Conservation (phyloP, 495 filamentous ascomycete genomes). For the Tuber umbilicatum region DNA sequence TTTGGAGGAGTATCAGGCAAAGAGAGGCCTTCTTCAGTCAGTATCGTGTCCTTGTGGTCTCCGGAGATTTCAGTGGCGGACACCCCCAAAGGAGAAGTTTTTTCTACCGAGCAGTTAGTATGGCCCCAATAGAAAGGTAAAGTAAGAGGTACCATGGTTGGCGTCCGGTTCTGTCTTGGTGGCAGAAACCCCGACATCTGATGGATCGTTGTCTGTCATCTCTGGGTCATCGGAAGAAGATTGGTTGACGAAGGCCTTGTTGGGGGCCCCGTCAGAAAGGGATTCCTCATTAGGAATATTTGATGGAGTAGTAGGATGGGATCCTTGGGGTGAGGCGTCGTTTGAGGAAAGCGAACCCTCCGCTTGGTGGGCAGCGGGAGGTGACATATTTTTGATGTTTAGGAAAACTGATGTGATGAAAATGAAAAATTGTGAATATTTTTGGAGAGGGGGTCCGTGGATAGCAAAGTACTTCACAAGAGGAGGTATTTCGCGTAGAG, state of each 20-base stretch:
- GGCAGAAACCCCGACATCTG: not conserved
- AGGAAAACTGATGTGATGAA: not conserved
- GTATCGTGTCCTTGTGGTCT: not conserved
- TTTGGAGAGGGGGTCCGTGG: not conserved
- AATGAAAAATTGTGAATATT: not conserved
- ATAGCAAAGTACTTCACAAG: not conserved
- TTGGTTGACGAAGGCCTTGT: not conserved
- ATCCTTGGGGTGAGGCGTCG: not conserved
- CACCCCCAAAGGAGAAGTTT: not conserved
- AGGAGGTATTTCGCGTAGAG: not conserved
- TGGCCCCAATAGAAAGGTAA: not conserved
- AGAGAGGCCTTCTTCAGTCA: not conserved
- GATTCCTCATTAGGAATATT: not conserved
- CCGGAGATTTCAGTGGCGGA: not conserved
- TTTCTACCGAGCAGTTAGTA: not conserved
- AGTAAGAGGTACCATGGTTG: not conserved
- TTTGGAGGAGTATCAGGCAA: not conserved
- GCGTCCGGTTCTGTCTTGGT: not conserved
- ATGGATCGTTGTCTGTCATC: not conserved
- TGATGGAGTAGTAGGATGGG: not conserved
- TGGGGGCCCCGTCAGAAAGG: not conserved
- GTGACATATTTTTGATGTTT: not conserved
- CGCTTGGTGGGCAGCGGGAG: not conserved
- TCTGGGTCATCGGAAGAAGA: not conserved
- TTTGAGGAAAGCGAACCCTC: not conserved